These are phyloP conservation scores for Inga leiocalycina DNA, from an alignment of 306 rosid genomes.

Conservation along the genomic window DNA sequence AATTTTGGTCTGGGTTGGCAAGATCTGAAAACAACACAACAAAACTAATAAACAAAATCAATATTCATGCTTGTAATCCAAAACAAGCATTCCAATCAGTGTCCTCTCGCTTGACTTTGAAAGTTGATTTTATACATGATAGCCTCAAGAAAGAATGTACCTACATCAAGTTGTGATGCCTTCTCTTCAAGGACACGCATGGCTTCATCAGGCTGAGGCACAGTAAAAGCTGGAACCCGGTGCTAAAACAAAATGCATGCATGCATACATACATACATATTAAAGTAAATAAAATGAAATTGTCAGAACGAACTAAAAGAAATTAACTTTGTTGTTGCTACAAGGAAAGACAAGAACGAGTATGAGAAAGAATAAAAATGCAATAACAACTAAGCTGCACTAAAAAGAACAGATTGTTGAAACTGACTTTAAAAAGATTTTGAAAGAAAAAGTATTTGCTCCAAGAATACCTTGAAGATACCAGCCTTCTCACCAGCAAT, in stretches of 20 bases:
- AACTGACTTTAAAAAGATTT: slow-evolving; percentile 2
- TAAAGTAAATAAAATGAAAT: slow-evolving; percentile 16
- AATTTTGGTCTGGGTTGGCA: slow-evolving; percentile 10
- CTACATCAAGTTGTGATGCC: slow-evolving; percentile 74
- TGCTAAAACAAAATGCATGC: slow-evolving; percentile 46
- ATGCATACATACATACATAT: not conserved
- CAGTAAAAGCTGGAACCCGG: slow-evolving; percentile 78
- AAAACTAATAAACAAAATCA: slow-evolving; percentile 8
- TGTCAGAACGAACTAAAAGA: slow-evolving; percentile 21
- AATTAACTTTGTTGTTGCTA: slow-evolving; percentile 16
- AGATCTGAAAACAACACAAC: slow-evolving; percentile 18
- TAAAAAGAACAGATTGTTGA: slow-evolving; percentile 28
- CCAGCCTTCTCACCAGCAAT: slow-evolving; percentile 99
- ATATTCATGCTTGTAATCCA: slow-evolving; percentile 1
- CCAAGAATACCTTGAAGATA: slow-evolving; percentile 77
- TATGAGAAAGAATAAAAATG: slow-evolving; percentile 6
- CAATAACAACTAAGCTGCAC: slow-evolving; percentile 1
- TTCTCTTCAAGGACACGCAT: slow-evolving; percentile 79
- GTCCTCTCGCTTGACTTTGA: slow-evolving; percentile 27
- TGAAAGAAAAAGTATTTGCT: slow-evolving; percentile 9
- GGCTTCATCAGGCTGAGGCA: slow-evolving; percentile 91
- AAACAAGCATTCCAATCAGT: not conserved
- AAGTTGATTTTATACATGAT: slow-evolving; percentile 29
- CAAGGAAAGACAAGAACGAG: slow-evolving; percentile 21
- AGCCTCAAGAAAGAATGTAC: slow-evolving; percentile 37